Evolutionary conservation across 176 grass and related monocot species (phyloP).

Genomic region (Canna indica): DNA sequence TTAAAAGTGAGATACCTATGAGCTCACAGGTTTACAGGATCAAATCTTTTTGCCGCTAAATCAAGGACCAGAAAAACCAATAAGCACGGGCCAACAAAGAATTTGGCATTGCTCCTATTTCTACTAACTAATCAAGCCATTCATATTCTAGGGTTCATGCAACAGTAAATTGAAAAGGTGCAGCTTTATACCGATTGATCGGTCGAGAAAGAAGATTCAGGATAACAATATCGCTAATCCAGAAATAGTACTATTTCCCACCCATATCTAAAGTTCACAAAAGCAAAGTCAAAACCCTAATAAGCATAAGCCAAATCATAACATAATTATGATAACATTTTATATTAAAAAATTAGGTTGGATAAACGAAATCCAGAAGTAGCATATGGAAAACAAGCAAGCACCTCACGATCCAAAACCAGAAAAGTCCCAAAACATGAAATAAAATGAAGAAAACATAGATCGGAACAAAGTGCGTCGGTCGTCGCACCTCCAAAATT

Average conservation of each 20-base stretch:
- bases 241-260: too few species aligned
- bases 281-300: background rate
- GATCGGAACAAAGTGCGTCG: background rate
- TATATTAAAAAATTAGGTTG: background rate
- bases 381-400: background rate
- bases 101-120: background rate
- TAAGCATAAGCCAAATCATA: background rate
- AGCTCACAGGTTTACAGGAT: too few species aligned
- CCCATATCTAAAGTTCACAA: too few species aligned
- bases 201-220: background rate
- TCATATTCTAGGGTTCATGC: background rate
- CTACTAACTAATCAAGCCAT: background rate
- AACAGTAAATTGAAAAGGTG: background rate
- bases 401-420: background rate
- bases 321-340: too few species aligned
- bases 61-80: background rate
- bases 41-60: background rate
- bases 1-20: background rate
- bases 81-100: background rate
- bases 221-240: too few species aligned
- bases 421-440: constrained; percentile 12
- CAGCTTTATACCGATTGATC: background rate
- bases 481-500: constrained; percentile 76
- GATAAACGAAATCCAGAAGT: background rate
- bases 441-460: constrained; percentile 3